Evolutionary conservation across 176 grass and related monocot genomes (phyloP), one percentile per base, ranked within the genome.

Genomic region (Rhynchospora breviuscula): DNA sequence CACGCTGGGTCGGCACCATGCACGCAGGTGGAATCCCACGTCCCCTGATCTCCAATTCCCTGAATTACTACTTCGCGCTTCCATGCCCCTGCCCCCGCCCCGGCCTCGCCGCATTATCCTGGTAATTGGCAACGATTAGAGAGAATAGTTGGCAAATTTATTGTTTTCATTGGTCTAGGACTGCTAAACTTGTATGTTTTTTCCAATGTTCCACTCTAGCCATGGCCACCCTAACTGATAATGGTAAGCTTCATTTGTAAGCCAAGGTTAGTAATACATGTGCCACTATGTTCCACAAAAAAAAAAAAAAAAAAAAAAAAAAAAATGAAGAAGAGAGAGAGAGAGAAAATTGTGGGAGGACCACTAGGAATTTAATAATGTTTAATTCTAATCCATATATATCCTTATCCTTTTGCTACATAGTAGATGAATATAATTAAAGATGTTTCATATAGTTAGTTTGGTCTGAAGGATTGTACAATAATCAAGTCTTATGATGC

Each of bases 101-200:
- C 62, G 87, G 5, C 91, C 93, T 5, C 90, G 91, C 15, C 88
- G 94, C 33, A 97, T 97, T 79, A 87, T 94, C 57, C 85, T 97
- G 63, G 80, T 82, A 81, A 78, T 31, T 78, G 51, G 3, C 9
- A 78, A 57, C 45, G 0, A 18, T 57, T 56, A 78, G 0, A 78
- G 49, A 56, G 6, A 29, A 77, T 33, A 25, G 22, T 15, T 48
- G 43, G 8, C 4, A 47, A 12, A 72, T 48, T 22, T 15, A 40
- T 40, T 67, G 7, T 40, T 66, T 67, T 25, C 18, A 47, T 72
- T 72, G 67, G 2, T 4, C 43, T 22, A 47, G 1, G 40, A 0
- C 2, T 56, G 23, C 0, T 8, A 8, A 72, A 72, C 10, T 72
- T 72, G 68, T 72, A 65, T 13, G 62, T 2, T 65, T 31, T 31